A percentile compares a stretch with the other conserved stretches of the same genome.
Conservation (phyloP, 2,329 filamentous ascomycete species). For the Fusarium subglutinans region DNA sequence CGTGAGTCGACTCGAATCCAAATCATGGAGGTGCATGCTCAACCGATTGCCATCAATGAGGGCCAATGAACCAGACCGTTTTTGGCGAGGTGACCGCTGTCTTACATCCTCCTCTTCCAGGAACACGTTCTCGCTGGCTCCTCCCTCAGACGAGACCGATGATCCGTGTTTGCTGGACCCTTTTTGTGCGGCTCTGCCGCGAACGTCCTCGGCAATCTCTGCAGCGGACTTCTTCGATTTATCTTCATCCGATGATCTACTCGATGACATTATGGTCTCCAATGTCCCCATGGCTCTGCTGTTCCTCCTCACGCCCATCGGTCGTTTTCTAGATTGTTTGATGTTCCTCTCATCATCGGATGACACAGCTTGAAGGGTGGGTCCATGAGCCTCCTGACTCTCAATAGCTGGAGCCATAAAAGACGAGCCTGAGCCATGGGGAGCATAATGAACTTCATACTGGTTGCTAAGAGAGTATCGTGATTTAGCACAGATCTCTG, state of each 20-base stretch:
- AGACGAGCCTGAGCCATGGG: constrained; percentile 65
- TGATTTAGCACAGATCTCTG: constrained; percentile 72
- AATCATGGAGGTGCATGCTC: constrained; percentile 42
- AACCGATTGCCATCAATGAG: constrained; percentile 51
- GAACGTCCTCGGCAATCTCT: constrained; percentile 64
- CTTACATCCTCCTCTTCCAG: constrained; percentile 25
- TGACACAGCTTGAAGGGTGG: constrained; percentile 65
- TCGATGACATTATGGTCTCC: constrained; percentile 74
- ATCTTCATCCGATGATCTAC: constrained; percentile 71
- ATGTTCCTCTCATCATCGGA: constrained; percentile 64
- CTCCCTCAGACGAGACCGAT: constrained; percentile 44
- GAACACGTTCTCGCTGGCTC: constrained; percentile 41
- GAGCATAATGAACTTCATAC: constrained; percentile 71
- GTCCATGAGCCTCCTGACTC: constrained; percentile 52
- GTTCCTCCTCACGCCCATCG: constrained; percentile 54
- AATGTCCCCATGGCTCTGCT: constrained; percentile 69
- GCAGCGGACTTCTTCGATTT: constrained; percentile 66
- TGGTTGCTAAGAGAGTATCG: constrained; percentile 73
- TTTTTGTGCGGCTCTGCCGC: constrained; percentile 57
- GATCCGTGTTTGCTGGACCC: constrained; percentile 45
- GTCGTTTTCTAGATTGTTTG: constrained; percentile 51
- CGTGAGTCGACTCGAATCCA: constrained; percentile 46
- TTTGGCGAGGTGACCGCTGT: constrained; percentile 37
- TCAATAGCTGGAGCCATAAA: constrained; percentile 52
- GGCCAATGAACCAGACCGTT: constrained; percentile 48